Evolutionary conservation across 352 stramenopile genomes (phyloP), one percentile per base, ranked within the genome.

Genomic region (Pythium periplocum): DNA sequence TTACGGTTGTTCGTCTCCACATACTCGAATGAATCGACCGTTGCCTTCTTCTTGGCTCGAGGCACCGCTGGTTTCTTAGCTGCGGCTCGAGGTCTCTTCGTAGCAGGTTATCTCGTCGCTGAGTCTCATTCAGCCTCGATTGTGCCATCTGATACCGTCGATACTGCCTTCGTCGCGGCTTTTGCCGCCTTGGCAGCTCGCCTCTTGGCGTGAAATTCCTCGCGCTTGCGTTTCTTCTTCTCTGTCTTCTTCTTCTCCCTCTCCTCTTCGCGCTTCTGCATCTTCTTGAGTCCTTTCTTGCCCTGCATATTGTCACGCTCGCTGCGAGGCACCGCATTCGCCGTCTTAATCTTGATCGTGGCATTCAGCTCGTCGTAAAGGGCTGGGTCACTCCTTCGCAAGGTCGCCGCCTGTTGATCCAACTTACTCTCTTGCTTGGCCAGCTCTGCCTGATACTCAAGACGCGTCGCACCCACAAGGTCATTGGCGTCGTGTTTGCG

Each of bases 401-500:
- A 26, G 2, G 17, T 42, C 9, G 17, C 35, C 55, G 52, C 51
- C 34, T 61, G 45, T 30, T 33, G 12, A 35, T 51, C 36, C 3
- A 61, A 32, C 17, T 36, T 47, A 9, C 17, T 6, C 9, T 70
- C 58, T 17, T 70, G 53, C 17, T 45, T 54, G 3, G n/a, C 36
- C 10, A 70, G 54, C 17, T 66, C 53, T 41, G 43, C 32, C 30
- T 63, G 51, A 10, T 70, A 70, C 11, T 62, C 62, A 7, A 63
- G 4, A 7, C 57, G 57, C 3, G 62, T 66, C 6, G 57, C 57
- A 3, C 62, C 62, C 2, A 57, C 48, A 8, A 70, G 50, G 44
- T 70, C 62, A 37, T 70, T 70, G 1, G 53, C 49, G 2, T 51
- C 33, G 4, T 51, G 46, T 17, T 55, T 51, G 26, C 62, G 53